phyloP scores from a whole-genome alignment of 148 eudicot species.

The Hydrangea macrophylla region DNA sequence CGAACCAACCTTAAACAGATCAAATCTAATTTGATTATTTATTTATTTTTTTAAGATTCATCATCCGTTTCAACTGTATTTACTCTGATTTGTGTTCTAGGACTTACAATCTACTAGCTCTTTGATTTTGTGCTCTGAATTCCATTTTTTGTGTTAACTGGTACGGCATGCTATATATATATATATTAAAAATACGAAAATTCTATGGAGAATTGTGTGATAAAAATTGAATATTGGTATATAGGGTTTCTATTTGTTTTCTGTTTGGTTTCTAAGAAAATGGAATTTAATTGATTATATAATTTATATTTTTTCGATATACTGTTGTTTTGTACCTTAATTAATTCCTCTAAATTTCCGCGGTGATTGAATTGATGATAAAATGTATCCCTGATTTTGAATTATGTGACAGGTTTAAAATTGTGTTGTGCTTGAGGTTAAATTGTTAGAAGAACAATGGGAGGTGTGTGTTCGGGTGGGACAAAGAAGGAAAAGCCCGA shows the following conservation, averaged over 20 bases:
- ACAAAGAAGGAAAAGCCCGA: slow-evolving; percentile 18
- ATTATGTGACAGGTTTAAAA: slow-evolving; percentile 3
- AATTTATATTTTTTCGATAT: not conserved
- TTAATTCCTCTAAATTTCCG: not conserved
- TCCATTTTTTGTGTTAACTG: not conserved
- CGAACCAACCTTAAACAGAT: not conserved
- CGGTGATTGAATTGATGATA: not conserved
- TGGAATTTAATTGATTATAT: not conserved
- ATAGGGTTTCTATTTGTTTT: not conserved
- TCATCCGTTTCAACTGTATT: not conserved
- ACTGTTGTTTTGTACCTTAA: not conserved
- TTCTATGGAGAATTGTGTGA: not conserved
- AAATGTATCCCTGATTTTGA: not conserved
- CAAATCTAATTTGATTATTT: not conserved
- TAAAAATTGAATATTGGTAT: slow-evolving; percentile 7
- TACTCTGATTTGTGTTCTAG: not conserved
- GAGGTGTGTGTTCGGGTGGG: slow-evolving; percentile 49
- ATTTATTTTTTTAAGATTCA: not conserved
- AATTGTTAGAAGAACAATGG: slow-evolving; percentile 33
- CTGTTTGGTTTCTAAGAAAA: not conserved
- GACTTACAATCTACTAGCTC: not conserved
- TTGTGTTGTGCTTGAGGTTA: slow-evolving; percentile 2
- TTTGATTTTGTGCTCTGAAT: not conserved
- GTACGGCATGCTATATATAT: too few species aligned
- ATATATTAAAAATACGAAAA: too few species aligned